Base-by-base conservation (phyloP, 1,284 basidiomycete species). In the Ceratobasidium sp. region DNA sequence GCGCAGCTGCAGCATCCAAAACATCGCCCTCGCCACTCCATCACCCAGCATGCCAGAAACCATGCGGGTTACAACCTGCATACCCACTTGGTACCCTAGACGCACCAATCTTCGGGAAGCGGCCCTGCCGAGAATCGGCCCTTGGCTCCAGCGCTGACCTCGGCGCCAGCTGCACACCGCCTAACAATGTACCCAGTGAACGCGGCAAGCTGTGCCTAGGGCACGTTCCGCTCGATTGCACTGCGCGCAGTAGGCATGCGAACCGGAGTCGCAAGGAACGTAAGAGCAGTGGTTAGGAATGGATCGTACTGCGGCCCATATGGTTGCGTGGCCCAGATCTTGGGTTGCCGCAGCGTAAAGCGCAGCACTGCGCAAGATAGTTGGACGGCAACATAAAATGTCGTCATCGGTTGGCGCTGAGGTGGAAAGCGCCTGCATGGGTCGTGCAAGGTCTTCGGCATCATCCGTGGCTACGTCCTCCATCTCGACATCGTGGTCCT, bases 1-100 rank as follows among this genome's bases (percentile, higher is more conserved):
- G 80, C 41, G 86, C 87, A 78, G 92, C 89, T 37, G 84, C 83
- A 65, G 87, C 84, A 64, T 92, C 86, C 49, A 97, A 85, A 0
- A 95, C 90, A 79, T 95, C 94, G 77, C 93, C 86, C 83, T 97
- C 96, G 65, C 86, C 85, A 77, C 90, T 14, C 86, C 86, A 13
- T 85, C 83, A 78, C 89, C 63, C 43, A 63, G 58, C 66, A 13
- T 77, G 92, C 96, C 96, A 98, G 82, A 92, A 98, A 0, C 96
- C 95, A 56, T 93, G 88, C 80, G 96, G 94, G 81, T n/a, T 92
- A 98, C 1, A 98, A 90, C 74, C 90, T 88, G 76, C 94, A 87
- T 0, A 94, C 91, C 97, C 97, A 99, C 77, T 95, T 93, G 89
- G 96, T 93, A 2, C 98, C 98, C 39, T 96, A 88, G 76, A 98